Percentiles rank a stretch among this genome's conserved stretches.
Evolutionary conservation across 495 filamentous ascomycete genomes (phyloP).

Genomic region (Aspergillus avenaceus): DNA sequence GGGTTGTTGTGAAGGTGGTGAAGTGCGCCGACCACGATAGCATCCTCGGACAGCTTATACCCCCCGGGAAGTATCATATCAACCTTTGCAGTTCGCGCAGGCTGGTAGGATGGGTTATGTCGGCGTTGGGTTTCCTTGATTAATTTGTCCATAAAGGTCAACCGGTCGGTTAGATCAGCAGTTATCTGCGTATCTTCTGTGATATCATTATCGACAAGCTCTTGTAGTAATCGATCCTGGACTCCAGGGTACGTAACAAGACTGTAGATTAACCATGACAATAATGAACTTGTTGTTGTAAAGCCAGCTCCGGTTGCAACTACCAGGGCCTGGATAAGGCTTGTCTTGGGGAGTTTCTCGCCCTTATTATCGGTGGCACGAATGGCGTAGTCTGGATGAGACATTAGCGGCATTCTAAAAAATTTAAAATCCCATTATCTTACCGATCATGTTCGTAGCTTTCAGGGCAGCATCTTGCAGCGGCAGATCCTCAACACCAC

Average conservation of each 20-base stretch:
- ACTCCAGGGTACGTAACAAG: conserved; percentile 43
- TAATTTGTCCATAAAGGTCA: conserved; percentile 48
- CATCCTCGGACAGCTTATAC: conserved; percentile 44
- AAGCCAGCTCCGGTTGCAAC: conserved; percentile 49
- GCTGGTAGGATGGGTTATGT: conserved; percentile 54
- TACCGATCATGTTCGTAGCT: conserved; percentile 43
- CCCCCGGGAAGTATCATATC: conserved; percentile 53
- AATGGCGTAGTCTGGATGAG: conserved; percentile 37
- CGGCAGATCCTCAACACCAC: conserved; percentile 37
- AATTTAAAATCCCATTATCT: background rate
- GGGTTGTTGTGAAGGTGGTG: conserved; percentile 52
- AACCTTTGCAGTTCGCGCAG: conserved; percentile 45
- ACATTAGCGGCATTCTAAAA: background rate
- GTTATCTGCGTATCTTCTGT: conserved; percentile 31
- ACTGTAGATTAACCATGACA: conserved; percentile 53
- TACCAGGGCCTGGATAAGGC: conserved; percentile 24
- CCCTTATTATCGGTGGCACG: conserved; percentile 50
- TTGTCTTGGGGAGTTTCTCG: conserved; percentile 42
- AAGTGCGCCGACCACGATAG: conserved; percentile 44
- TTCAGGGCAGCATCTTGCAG: conserved; percentile 49
- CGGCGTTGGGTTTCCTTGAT: conserved; percentile 55
- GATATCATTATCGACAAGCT: conserved; percentile 47
- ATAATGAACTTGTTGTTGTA: conserved; percentile 46
- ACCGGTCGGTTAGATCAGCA: conserved; percentile 32
- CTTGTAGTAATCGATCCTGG: conserved; percentile 50